phyloP scores from a whole-genome alignment of 2,329 filamentous ascomycete species.

The Chaetothyriales sp. region DNA sequence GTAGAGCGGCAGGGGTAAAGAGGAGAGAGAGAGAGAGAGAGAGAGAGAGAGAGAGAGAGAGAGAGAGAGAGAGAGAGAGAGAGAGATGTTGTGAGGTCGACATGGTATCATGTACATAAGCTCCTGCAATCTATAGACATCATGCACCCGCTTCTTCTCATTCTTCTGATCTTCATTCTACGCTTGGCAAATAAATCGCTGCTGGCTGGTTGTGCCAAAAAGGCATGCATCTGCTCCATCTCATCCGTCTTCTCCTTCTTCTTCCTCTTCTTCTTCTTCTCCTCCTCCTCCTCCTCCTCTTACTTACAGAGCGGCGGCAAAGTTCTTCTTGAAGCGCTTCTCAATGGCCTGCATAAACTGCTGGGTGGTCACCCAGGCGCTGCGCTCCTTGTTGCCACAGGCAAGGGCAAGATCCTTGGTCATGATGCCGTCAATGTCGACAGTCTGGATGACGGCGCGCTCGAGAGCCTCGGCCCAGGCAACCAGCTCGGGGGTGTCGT shows the following conservation, averaged over 20 bases:
- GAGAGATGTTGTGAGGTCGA: neutral
- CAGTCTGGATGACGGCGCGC: constrained; percentile 83
- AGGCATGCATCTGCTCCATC: neutral
- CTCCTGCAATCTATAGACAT: neutral
- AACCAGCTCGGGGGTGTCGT: constrained; percentile 80
- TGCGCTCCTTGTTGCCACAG: constrained; percentile 70
- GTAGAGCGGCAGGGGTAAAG: too few species aligned
- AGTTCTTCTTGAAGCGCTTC: constrained; percentile 63
- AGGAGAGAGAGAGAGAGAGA: too few species aligned
- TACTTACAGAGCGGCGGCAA: constrained; percentile 40
- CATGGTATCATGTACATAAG: neutral
- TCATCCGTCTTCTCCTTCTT: neutral
- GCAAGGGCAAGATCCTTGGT: constrained; percentile 97
- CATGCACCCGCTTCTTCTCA: neutral
- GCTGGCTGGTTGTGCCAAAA: neutral
- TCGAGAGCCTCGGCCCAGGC: constrained; percentile 85
- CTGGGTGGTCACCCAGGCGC: constrained; percentile 77
- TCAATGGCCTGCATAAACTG: constrained; percentile 91
- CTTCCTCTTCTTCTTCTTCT: neutral
- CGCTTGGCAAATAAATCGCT: too few species aligned
- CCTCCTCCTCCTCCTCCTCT: neutral
- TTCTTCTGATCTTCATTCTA: neutral
- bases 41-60: too few species aligned
- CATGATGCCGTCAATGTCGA: constrained; percentile 91
- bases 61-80: too few species aligned